Evolutionary conservation across 2,329 filamentous ascomycete species (phyloP).

Genomic region (Akanthomyces lecanii): DNA sequence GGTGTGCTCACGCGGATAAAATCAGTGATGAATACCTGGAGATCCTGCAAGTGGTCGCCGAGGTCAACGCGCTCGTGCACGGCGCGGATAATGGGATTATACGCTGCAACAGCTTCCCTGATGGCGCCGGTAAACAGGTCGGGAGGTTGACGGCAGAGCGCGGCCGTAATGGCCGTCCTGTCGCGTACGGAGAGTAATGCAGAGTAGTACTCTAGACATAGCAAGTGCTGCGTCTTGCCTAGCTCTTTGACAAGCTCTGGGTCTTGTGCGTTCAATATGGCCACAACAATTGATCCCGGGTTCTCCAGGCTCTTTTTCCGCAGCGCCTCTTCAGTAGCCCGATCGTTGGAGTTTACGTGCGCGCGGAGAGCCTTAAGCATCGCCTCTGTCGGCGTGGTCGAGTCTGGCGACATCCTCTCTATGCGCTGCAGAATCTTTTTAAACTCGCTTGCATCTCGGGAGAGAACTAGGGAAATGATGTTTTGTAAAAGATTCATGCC

Average conservation of each 20-base stretch:
- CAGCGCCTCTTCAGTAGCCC: conserved; percentile 54
- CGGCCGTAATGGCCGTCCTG: conserved; percentile 62
- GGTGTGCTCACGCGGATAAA: conserved; percentile 58
- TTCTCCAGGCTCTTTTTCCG: conserved; percentile 51
- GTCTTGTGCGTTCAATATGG: conserved; percentile 57
- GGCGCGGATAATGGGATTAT: conserved; percentile 69
- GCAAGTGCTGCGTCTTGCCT: conserved; percentile 56
- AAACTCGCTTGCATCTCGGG: conserved; percentile 70
- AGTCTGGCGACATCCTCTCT: conserved; percentile 46
- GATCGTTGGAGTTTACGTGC: conserved; percentile 46
- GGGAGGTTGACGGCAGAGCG: conserved; percentile 63
- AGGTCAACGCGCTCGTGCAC: conserved; percentile 70
- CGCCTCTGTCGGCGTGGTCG: conserved; percentile 50
- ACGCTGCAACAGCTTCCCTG: conserved; percentile 60
- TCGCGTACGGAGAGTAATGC: conserved; percentile 69
- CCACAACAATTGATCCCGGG: conserved; percentile 58
- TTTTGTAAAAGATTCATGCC: conserved; percentile 78
- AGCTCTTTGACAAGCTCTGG: conserved; percentile 43
- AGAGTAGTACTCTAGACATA: conserved; percentile 66
- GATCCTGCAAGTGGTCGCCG: conserved; percentile 61
- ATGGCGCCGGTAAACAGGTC: conserved; percentile 69
- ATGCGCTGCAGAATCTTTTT: conserved; percentile 61
- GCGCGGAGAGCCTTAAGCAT: conserved; percentile 57
- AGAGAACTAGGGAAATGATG: conserved; percentile 68
- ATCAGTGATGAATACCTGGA: conserved; percentile 66